These are phyloP conservation scores for Evansstolkia leycettana DNA, from an alignment of 495 filamentous ascomycete genomes.

Conservation along the genomic window DNA sequence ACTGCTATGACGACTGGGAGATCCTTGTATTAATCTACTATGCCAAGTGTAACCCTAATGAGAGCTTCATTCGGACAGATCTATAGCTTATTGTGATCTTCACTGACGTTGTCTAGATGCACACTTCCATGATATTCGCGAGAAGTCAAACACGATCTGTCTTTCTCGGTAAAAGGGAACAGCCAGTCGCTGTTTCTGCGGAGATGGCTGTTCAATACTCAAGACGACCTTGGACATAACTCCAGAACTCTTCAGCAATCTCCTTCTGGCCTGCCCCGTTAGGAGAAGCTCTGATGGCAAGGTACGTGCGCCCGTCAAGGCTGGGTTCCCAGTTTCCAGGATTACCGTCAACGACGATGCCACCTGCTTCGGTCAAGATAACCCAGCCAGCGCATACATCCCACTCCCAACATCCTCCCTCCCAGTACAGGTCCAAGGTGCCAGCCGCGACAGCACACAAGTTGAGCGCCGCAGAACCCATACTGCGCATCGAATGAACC, in stretches of 20 bases:
- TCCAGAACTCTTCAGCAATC: constrained; percentile 77
- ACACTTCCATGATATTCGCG: too few species aligned
- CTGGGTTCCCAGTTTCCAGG: constrained; percentile 60
- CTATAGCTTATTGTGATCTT: too few species aligned
- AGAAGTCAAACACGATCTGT: too few species aligned
- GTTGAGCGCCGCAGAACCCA: constrained; percentile 78
- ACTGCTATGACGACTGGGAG: too few species aligned
- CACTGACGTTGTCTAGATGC: too few species aligned
- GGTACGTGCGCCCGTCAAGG: constrained; percentile 67
- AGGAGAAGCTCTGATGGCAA: constrained; percentile 54
- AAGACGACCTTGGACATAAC: constrained; percentile 21
- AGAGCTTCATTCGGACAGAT: too few species aligned
- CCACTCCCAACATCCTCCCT: constrained; percentile 91
- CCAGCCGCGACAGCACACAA: constrained; percentile 71
- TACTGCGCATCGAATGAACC: constrained; percentile 65
- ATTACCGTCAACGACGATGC: constrained; percentile 67
- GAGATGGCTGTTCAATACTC: too few species aligned
- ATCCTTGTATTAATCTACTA: too few species aligned
- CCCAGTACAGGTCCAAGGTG: constrained; percentile 78
- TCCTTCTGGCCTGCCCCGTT: constrained; percentile 56
- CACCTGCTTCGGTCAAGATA: constrained; percentile 74
- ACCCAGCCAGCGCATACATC: constrained; percentile 90
- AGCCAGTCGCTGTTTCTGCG: too few species aligned
- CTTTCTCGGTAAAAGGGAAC: too few species aligned
- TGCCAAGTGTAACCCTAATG: too few species aligned